Base-by-base conservation (phyloP, 1,284 basidiomycete genomes). In the Apiotrichum veenhuisii region DNA sequence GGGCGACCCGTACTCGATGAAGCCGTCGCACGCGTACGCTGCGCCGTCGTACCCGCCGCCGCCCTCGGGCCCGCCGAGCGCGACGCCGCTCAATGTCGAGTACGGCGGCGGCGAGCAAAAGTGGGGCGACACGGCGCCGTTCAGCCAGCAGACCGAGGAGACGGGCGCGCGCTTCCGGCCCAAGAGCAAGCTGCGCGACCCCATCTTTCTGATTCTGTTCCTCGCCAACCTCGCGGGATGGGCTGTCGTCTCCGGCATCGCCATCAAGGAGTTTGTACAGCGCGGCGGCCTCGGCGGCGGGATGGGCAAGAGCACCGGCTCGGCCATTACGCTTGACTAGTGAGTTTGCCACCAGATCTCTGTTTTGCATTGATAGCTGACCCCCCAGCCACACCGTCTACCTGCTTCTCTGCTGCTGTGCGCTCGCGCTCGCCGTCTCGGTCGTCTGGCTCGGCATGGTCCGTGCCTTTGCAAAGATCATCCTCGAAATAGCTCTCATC, bases 401-500 rank as follows among this genome's bases (percentile, higher is more conserved):
- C 70, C 82, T 93, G 36, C 81, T 91, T 42, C 80, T 88, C 42
- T 74, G 87, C 45, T 82, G 85, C 53, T 83, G 83, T 15, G 87
- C 79, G 8, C 79, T 84, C 25, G 85, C 82, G 3, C 73, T 88
- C 18, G 70, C 85, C 17, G 81, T 87, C 12, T 67, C 74, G 18
- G 64, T 64, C 20, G 12, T 72, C 3, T 77, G 70, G 62, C 57
- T 77, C 11, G 52, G 62, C 27, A 69, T 74, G 47, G 58, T 87
- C 10, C 84, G 89, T 40, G 77, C 81, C 2, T 91, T 91, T 74
- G 92, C 91, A 50, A 85, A 80, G 62, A 72, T 83, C 23, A 87
- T 92, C 66, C 87, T 91, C 83, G 88, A 91, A 68, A 82, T 91
- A 50, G 88, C 88, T 0, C 81, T 91, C 12, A 77, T 87, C 18